A percentile compares a stretch with the other conserved stretches of the same genome.
These are phyloP conservation scores for Didymella sp. DNA, from an alignment of 2,329 filamentous ascomycete species.

Conservation along the genomic window DNA sequence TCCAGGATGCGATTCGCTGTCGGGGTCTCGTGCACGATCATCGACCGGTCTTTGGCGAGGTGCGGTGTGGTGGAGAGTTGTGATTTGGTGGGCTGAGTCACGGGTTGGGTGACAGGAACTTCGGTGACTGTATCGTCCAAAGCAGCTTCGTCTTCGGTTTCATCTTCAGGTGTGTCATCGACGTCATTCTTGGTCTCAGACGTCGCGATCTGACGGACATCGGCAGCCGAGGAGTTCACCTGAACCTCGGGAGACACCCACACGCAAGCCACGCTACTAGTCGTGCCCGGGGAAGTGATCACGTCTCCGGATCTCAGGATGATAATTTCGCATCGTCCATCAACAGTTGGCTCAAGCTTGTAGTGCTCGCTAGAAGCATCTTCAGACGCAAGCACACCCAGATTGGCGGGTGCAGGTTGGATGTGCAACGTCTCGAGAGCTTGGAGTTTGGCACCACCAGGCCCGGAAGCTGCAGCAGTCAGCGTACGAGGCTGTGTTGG, in stretches of 20 bases:
- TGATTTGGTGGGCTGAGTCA: constrained; percentile 18
- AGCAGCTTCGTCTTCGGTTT: constrained; percentile 38
- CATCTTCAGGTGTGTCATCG: constrained; percentile 22
- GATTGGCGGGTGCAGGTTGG: constrained; percentile 6
- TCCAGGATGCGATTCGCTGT: constrained; percentile 28
- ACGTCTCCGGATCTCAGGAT: constrained; percentile 40
- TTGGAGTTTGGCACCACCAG: constrained; percentile 36
- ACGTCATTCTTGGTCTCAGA: constrained; percentile 6
- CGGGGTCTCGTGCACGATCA: constrained; percentile 46
- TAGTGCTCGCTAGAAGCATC: constrained; percentile 26
- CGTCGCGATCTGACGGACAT: constrained; percentile 12
- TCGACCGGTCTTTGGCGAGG: constrained; percentile 31
- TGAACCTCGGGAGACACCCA: constrained; percentile 37
- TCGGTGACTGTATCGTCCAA: constrained; percentile 28
- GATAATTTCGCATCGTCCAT: constrained; percentile 32
- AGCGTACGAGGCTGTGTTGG: neutral
- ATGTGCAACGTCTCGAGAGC: constrained; percentile 33
- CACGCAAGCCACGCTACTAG: constrained; percentile 22
- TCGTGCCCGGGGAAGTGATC: constrained; percentile 25
- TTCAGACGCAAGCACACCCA: neutral
- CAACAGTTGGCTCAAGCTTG: constrained; percentile 26
- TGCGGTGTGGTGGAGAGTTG: constrained; percentile 32
- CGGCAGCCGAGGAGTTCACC: constrained; percentile 42
- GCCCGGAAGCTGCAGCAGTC: constrained; percentile 24
- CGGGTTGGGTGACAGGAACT: constrained; percentile 25